A percentile compares a stretch with the other conserved stretches of the same genome.
phyloP scores from a whole-genome alignment of 257 asterid genomes.

The Lycium ferocissimum region DNA sequence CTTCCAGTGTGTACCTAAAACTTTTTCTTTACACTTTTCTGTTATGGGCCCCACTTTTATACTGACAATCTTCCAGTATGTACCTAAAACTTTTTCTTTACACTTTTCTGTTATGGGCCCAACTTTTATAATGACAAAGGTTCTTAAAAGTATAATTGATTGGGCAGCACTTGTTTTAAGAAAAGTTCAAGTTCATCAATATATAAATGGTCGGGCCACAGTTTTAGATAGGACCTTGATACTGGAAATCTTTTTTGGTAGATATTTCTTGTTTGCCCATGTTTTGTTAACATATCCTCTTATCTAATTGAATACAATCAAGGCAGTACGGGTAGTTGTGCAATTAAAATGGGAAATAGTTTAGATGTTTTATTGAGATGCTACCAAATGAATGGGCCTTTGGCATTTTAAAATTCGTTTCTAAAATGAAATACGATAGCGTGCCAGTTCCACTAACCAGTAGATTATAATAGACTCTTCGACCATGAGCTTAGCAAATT shows the following conservation, averaged over 20 bases:
- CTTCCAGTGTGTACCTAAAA: not conserved
- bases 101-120: not conserved
- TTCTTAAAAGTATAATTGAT: not conserved
- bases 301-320: not conserved
- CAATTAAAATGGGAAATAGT: not conserved
- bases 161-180: constrained; percentile 10
- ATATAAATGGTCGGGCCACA: not conserved
- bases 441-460: not conserved
- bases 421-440: not conserved
- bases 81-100: not conserved
- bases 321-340: not conserved
- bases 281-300: not conserved
- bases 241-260: not conserved
- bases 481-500: constrained; percentile 1
- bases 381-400: constrained; percentile 10
- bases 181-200: not conserved
- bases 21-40: not conserved
- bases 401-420: not conserved
- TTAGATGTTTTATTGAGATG: not conserved
- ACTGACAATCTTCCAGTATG: not conserved
- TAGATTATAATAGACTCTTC: not conserved
- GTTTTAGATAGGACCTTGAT: not conserved
- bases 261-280: not conserved
- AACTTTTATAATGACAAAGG: not conserved
- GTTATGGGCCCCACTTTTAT: not conserved